Base-by-base conservation (phyloP, 352 stramenopile species). In the Peronospora belbahrii region DNA sequence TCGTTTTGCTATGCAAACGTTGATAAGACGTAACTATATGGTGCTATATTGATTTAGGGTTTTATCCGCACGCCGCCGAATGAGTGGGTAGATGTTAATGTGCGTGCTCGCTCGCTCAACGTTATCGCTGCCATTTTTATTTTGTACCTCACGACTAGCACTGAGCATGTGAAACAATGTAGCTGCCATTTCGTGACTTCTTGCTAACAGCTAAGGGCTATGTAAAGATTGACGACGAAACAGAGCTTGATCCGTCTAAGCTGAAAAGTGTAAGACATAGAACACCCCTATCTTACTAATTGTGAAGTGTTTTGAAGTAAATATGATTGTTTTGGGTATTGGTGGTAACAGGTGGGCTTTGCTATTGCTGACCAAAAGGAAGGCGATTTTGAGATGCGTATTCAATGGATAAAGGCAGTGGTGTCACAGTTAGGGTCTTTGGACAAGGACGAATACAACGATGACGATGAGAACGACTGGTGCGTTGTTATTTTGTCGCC, bases 341-440 rank as follows among this genome's bases (percentile, higher is more conserved):
- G 10, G 4, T 52, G 11, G 22, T 20, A 3, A 15, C 35, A 93
- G 78, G 67, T 93, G 32, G 82, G 82, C 0, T 85, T 93, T 56
- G 82, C 82, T 2, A 88, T 93, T 24, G 76, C 82, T 30, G 82
- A 93, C 56, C 72, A 93, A 46, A 84, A 87, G 28, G 82, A 93
- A 65, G 82, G 82, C 22, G 70, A 88, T 33, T 93, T 93, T 48
- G 72, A 90, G 64, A 61, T 93, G 40, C 70, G 72, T 30, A 59
- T 93, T 20, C 72, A 93, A 47, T 93, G 82, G 82, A 90, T 93
- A 44, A 93, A 93, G 59, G 82, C 79, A 6, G 46, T 90, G 14
- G 72, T n/a, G n/a, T n/a, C 75, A 33, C 69, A 86, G 36, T 38
- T 90, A 62, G 67, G 77, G 35, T 59, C 59, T 17, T 46, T 61